A percentile compares a stretch with the other conserved stretches of the same genome.
phyloP scores from a whole-genome alignment of 805 yeast species.

The Cyberlindnera xishuangbannaensis region DNA sequence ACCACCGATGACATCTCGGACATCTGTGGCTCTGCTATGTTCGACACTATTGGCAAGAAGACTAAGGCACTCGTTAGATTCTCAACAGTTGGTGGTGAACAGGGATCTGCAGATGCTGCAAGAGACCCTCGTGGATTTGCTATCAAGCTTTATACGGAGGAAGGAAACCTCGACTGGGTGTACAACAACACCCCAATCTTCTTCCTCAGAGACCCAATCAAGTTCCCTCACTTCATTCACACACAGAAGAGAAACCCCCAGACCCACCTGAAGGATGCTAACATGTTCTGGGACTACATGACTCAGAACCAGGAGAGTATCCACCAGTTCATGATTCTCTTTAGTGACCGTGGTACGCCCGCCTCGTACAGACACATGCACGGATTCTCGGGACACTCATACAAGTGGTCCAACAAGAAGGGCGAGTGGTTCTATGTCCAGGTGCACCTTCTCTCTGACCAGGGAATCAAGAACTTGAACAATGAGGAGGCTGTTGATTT shows the following conservation, averaged over 20 bases:
- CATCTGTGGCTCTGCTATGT: constrained; percentile 62
- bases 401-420: constrained; percentile 69
- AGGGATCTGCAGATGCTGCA: constrained; percentile 75
- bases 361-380: constrained; percentile 70
- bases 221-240: constrained; percentile 85
- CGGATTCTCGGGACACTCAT: constrained; percentile 82
- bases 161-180: constrained; percentile 81
- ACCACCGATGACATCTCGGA: constrained; percentile 82
- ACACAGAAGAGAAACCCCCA: constrained; percentile 85
- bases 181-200: constrained; percentile 84
- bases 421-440: constrained; percentile 79
- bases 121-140: constrained; percentile 88
- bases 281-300: constrained; percentile 78
- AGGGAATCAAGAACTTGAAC: constrained; percentile 7
- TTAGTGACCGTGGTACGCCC: constrained; percentile 82
- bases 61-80: constrained; percentile 69
- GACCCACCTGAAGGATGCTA: constrained; percentile 70
- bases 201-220: constrained; percentile 78
- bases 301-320: constrained; percentile 64
- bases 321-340: constrained; percentile 69
- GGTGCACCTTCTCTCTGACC: constrained; percentile 53
- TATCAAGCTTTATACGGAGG: constrained; percentile 74
- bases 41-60: constrained; percentile 71
- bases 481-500: constrained; percentile 28
- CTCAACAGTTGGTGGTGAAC: constrained; percentile 85